Conservation (phyloP, 148 eudicot species). For the Heliosperma pusillum region DNA sequence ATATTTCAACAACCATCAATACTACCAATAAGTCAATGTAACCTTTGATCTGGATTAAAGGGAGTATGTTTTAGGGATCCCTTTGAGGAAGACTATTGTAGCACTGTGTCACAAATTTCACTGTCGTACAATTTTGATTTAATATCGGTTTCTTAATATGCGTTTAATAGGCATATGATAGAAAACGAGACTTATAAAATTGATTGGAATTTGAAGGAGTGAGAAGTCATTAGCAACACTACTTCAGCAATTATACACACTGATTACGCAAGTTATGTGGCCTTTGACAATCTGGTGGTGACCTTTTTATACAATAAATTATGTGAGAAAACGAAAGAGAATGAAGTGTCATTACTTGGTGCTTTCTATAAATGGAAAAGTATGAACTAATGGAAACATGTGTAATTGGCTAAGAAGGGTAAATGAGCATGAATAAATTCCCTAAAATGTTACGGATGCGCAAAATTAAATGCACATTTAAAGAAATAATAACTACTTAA, state of each 20-base stretch:
- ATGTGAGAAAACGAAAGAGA: background rate
- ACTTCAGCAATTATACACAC: background rate
- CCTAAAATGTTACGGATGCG: conserved; percentile 8
- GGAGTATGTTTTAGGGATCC: no score
- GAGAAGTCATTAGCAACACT: conserved; percentile 5
- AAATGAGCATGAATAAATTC: background rate
- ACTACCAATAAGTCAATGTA: no score
- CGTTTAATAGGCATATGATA: no score
- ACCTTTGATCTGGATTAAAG: no score
- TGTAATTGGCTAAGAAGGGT: background rate
- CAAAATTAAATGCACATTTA: conserved; percentile 2
- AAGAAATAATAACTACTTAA: conserved; percentile 7
- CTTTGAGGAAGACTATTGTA: no score
- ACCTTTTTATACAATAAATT: background rate
- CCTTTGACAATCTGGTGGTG: background rate
- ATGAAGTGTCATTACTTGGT: background rate
- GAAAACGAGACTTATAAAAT: background rate
- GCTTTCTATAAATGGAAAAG: conserved; percentile 7
- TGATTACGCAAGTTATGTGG: background rate
- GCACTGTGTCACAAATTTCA: no score
- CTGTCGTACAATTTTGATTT: no score
- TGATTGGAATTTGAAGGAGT: background rate
- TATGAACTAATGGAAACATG: conserved; percentile 7
- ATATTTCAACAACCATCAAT: no score
- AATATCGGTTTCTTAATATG: no score